Conservation (phyloP, 2,329 filamentous ascomycete genomes). For the Ophiocordyceps unilateralis region DNA sequence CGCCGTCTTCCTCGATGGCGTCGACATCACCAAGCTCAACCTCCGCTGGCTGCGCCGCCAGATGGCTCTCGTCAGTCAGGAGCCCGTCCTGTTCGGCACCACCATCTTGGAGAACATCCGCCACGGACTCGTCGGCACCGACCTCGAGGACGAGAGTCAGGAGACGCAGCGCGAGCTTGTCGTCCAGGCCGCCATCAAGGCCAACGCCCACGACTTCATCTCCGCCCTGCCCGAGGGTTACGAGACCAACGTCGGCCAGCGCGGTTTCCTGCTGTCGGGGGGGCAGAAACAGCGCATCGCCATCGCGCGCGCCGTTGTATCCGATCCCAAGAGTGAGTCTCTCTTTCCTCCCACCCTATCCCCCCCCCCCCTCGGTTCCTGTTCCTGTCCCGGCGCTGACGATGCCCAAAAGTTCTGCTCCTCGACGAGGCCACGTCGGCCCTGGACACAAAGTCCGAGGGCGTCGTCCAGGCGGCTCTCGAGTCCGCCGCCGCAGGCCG, state of each 20-base stretch:
- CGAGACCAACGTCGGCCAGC: slow-evolving; percentile 58
- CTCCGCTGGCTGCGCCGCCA: slow-evolving; percentile 45
- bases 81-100: slow-evolving; percentile 51
- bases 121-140: slow-evolving; percentile 35
- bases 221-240: slow-evolving; percentile 38
- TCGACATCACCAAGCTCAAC: slow-evolving; percentile 34
- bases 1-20: slow-evolving; percentile 30
- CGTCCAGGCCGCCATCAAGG: slow-evolving; percentile 44
- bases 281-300: slow-evolving; percentile 73
- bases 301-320: slow-evolving; percentile 58
- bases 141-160: slow-evolving; percentile 32
- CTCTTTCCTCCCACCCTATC: slow-evolving; percentile 50
- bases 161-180: slow-evolving; percentile 43
- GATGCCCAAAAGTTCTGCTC: slow-evolving; percentile 32
- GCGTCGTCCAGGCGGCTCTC: slow-evolving; percentile 47
- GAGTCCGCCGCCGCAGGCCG: slow-evolving; percentile 42
- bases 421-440: slow-evolving; percentile 65
- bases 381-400: too few species aligned
- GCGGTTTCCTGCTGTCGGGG: slow-evolving; percentile 60
- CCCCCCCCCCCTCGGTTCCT: slow-evolving; percentile 45
- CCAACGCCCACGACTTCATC: slow-evolving; percentile 55
- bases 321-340: slow-evolving; percentile 47
- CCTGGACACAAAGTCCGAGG: slow-evolving; percentile 34
- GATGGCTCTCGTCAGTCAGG: slow-evolving; percentile 51
- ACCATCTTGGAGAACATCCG: slow-evolving; percentile 46